Base-by-base conservation (phyloP, 495 filamentous ascomycete species). In the Acidiella bohemica region DNA sequence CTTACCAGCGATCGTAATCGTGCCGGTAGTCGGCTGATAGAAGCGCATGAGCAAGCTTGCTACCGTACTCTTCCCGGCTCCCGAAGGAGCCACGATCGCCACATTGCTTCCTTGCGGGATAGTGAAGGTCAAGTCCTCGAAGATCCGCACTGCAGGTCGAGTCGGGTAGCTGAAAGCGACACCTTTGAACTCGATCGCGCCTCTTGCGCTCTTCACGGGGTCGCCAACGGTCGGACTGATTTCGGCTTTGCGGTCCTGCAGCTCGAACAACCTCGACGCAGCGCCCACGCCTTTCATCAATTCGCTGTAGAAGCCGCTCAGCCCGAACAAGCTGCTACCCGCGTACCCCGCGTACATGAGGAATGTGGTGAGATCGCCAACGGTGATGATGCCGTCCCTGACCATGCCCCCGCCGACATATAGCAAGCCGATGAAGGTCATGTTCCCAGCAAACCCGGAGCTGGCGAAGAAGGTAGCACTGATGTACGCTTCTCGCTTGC, bases 221-320 rank as follows among this genome's bases (percentile, higher is more conserved):
- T 66, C 50, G 39, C 90, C 90, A 25, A 76, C 73, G 1, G 90
- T 97, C 2, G 85, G 73, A 10, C 75, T 77, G 39, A 96, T 95
- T 2, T 75, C 80, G 0, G 86, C 79, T 30, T 92, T 71, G 43
- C 90, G 80, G 61, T 97, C 90, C 59, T 96, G 87, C 4, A 97
- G 69, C 56, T 97, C 90, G 55, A 97, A 97, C 5, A 97, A 68
- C 19, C 90, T 81, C 53, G 79, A 88, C 10, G 90, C 92, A 26
- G 90, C 90, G 50, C 90, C 90, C 17, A 94, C 90, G 27, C 92
- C 92, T 56, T 96, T 96, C 90, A 95, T 96, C 14, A 97, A 72
- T 58, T 97, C 90, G 8, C 86, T 93, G 65, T 93, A 95, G 64
- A 97, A 97, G 50, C 80, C 83, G 23, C 85, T 92, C 8, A 97